These are phyloP conservation scores for Lindgomyces ingoldianus DNA, from an alignment of 495 filamentous ascomycete species.

Conservation along the genomic window DNA sequence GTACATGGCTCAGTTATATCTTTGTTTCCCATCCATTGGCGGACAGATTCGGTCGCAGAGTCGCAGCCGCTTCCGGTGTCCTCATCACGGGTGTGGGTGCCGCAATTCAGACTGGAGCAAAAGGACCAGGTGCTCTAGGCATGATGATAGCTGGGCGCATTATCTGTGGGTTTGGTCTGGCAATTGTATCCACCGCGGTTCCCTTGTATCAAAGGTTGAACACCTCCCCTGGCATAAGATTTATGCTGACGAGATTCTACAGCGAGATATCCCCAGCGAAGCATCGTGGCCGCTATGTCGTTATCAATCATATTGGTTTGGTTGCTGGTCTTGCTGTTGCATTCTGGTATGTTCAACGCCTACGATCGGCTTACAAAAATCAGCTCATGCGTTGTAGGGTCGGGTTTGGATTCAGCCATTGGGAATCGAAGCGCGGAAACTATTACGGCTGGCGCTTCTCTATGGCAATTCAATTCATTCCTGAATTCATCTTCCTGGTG, in stretches of 20 bases:
- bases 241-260: not conserved
- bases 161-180: conserved; percentile 54
- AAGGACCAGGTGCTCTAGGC: conserved; percentile 47
- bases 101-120: conserved; percentile 49
- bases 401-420: conserved; percentile 35
- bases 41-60: conserved; percentile 54
- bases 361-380: too few relatives aligned
- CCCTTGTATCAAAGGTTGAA: conserved; percentile 58
- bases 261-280: conserved; percentile 58
- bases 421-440: conserved; percentile 30
- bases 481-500: conserved; percentile 48
- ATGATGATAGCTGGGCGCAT: conserved; percentile 58
- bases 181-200: conserved; percentile 57
- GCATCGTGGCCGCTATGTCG: conserved; percentile 56
- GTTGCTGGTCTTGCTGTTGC: conserved; percentile 54
- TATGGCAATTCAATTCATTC: conserved; percentile 50
- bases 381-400: conserved; percentile 19
- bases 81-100: conserved; percentile 51
- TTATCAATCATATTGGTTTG: conserved; percentile 60
- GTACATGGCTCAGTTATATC: conserved; percentile 57
- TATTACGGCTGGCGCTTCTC: conserved; percentile 50
- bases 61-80: conserved; percentile 53
- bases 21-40: conserved; percentile 54
- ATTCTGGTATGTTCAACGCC: conserved; percentile 50
- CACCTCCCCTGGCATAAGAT: not conserved